Percentiles rank a stretch among this genome's conserved stretches.
Conservation (phyloP, 1,139 yeast species). For the Spathaspora sp. region DNA sequence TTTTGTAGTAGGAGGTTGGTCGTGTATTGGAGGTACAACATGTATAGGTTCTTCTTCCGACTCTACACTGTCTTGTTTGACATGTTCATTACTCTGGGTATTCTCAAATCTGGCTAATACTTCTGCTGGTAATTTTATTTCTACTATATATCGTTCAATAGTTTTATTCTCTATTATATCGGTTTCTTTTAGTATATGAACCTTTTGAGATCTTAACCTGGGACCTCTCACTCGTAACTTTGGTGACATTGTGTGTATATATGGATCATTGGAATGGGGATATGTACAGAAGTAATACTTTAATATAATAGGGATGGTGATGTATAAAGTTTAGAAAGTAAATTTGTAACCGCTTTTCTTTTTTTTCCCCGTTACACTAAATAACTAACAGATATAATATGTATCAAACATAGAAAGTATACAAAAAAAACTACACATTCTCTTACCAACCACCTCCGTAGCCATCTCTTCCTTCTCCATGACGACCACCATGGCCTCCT, state of each 20-base stretch:
- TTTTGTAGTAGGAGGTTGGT: not conserved
- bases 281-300: not conserved
- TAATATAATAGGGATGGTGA: not conserved
- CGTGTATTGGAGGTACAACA: not conserved
- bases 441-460: conserved; percentile 4
- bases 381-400: not conserved
- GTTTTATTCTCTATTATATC: not conserved
- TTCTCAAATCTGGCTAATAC: not conserved
- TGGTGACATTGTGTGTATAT: conserved; percentile 10
- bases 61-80: not conserved
- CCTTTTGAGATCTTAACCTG: conserved; percentile 1
- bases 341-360: not conserved
- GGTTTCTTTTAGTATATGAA: conserved; percentile 3
- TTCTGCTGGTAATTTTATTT: conserved; percentile 1
- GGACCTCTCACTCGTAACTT: conserved; percentile 15
- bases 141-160: conserved; percentile 1
- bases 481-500: not conserved
- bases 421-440: not conserved
- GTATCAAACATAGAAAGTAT: not conserved
- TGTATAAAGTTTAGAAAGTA: not conserved
- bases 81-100: not conserved
- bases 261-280: not conserved
- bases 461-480: conserved; percentile 3
- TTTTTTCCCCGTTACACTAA: not conserved
- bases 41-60: not conserved